phyloP scores from a whole-genome alignment of 495 filamentous ascomycete genomes.

The Pyronema omphalodes region DNA sequence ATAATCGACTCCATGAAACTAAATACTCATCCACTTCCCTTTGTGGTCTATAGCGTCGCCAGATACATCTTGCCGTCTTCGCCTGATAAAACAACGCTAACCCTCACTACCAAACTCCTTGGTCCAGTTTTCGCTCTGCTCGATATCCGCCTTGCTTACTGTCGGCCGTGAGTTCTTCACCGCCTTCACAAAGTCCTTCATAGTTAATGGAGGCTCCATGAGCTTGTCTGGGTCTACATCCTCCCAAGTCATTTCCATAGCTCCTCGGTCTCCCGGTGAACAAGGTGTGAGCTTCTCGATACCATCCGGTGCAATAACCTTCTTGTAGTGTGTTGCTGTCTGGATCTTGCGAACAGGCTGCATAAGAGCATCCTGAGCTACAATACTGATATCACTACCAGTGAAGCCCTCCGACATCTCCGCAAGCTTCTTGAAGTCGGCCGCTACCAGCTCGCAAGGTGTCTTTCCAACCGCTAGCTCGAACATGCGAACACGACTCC shows the following conservation, averaged over 20 bases:
- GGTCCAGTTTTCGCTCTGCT: constrained; percentile 81
- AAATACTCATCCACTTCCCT: background rate
- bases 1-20: no score
- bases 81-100: background rate
- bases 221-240: constrained; percentile 63
- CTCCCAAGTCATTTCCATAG: constrained; percentile 87
- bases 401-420: constrained; percentile 82
- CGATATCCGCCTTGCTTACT: constrained; percentile 67
- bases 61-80: no score
- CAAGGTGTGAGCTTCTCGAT: constrained; percentile 71
- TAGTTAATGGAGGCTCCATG: constrained; percentile 63
- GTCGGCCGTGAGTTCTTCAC: constrained; percentile 75
- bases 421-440: constrained; percentile 63
- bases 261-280: constrained; percentile 71
- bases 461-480: constrained; percentile 82
- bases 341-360: constrained; percentile 94
- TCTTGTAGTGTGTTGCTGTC: constrained; percentile 95
- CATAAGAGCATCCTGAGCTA: constrained; percentile 94
- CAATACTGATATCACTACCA: constrained; percentile 88
- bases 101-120: constrained; percentile 94
- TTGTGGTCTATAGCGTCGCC: no score
- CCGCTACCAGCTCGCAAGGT: constrained; percentile 59
- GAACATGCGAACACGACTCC: constrained; percentile 91
- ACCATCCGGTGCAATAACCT: constrained; percentile 50
- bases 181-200: constrained; percentile 90